Evolutionary conservation across 1,139 yeast species (phyloP), one percentile per base, ranked within the genome.

Genomic region (Yamadazyma oceani): DNA sequence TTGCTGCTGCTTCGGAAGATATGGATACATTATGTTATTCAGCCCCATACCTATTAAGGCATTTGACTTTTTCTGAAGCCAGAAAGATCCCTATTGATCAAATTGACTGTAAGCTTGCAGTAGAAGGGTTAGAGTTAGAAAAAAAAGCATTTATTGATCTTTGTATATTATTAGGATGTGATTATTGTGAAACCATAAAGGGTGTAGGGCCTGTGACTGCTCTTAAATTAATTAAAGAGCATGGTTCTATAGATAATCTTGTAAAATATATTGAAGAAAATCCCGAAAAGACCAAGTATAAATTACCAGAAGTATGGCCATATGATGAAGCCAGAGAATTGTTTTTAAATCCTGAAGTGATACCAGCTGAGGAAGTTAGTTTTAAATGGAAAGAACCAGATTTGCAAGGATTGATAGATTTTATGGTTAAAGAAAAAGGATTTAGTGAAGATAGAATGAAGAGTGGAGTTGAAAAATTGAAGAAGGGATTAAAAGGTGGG

Each of bases 151-250:
- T 92, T 59, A 78, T 94, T 37, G 99, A 92, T 58, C 64, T 92
- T 53, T 90, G 98, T 66, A 92, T 94, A 34, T 69, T 92, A 52
- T 68, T 94, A 32, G 99, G 99, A 1, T 92, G 98, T 63, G 99
- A 92, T 65, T 92, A 92, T 60, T 88, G 96, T 65, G 97, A 92
- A 48, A 86, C 96, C 2, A 90, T 94, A 41, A 79, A 80, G 48
- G 98, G 98, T 11, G 83, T 94, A 38, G 99, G 99, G 4, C 97
- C 97, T 0, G 92, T 85, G 2, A 90, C 96, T 1, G 98, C 97
- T 0, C 73, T 77, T 47, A 90, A 92, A 53, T 72, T 92, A 45
- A 87, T 92, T 48, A 84, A 83, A 56, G 96, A 92, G 54, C 90
- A 88, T 59, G 82, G 85, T 1, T 74, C 84, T 0, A 70, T 92